Conservation (phyloP, 768 basidiomycete species). For the Mycena maculata region DNA sequence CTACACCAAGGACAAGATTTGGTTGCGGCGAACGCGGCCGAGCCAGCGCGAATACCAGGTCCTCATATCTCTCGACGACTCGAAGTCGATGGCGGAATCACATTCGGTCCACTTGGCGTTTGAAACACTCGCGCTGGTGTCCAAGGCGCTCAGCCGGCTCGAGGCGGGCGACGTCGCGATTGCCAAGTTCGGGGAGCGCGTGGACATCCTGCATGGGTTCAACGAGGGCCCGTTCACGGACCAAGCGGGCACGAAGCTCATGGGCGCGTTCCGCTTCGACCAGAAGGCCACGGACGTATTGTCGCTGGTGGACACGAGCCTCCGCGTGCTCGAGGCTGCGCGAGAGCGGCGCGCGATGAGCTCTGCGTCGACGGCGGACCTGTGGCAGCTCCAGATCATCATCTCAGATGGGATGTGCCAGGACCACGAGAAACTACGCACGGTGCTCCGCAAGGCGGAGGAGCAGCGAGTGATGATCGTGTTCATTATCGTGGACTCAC, state of each 20-base stretch:
- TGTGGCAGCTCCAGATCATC: slow-evolving; percentile 99
- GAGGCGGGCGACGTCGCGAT: slow-evolving; percentile 96
- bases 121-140: slow-evolving; percentile 91
- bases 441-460: slow-evolving; percentile 83
- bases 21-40: slow-evolving; percentile 94
- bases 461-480: slow-evolving; percentile 95
- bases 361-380: slow-evolving; percentile 77
- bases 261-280: slow-evolving; percentile 88
- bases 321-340: slow-evolving; percentile 80
- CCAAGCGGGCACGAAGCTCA: slow-evolving; percentile 80
- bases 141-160: slow-evolving; percentile 88
- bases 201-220: slow-evolving; percentile 92
- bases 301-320: slow-evolving; percentile 81
- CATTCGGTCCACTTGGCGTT: slow-evolving; percentile 94
- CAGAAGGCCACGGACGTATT: slow-evolving; percentile 92
- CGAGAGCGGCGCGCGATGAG: slow-evolving; percentile 71
- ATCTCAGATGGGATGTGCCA: slow-evolving; percentile 99
- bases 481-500: slow-evolving; percentile 94
- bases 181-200: slow-evolving; percentile 87
- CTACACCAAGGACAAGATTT: slow-evolving; percentile 99
- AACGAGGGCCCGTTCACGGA: slow-evolving; percentile 85
- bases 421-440: slow-evolving; percentile 88
- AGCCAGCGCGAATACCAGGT: slow-evolving; percentile 97
- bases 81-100: slow-evolving; percentile 94
- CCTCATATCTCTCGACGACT: slow-evolving; percentile 94